Percentiles rank a stretch among this genome's conserved stretches.
Conservation (phyloP, 2,329 filamentous ascomycete species). For the Trichophyton rubrum region DNA sequence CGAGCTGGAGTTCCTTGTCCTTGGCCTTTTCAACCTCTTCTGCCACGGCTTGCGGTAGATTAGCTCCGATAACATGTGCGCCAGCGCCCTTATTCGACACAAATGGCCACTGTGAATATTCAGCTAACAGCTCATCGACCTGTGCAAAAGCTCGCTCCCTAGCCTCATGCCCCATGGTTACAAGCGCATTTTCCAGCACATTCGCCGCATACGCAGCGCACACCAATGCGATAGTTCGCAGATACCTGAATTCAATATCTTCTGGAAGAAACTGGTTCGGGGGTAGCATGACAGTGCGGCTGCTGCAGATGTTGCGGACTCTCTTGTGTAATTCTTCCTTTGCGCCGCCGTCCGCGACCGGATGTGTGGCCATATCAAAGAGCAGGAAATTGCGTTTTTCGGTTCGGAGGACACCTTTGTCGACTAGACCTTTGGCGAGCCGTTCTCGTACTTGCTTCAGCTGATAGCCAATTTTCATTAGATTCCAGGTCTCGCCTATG, state of each 20-base stretch:
- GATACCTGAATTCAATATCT: conserved; percentile 83
- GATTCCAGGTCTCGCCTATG: conserved; percentile 93
- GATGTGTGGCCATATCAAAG: conserved; percentile 99
- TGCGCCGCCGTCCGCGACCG: conserved; percentile 86
- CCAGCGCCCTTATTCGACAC: conserved; percentile 62
- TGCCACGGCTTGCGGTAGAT: conserved; percentile 71
- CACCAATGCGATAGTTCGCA: conserved; percentile 88
- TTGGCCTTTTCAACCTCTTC: conserved; percentile 80
- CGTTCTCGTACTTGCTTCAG: conserved; percentile 98
- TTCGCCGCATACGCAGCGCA: conserved; percentile 97
- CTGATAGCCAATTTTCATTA: conserved; percentile 99
- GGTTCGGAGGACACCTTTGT: conserved; percentile 95
- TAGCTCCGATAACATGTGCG: conserved; percentile 76
- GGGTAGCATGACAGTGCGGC: conserved; percentile 83
- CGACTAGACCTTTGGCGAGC: conserved; percentile 89
- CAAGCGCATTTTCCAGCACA: conserved; percentile 93
- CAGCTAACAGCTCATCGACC: conserved; percentile 86
- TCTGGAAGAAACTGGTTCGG: conserved; percentile 82
- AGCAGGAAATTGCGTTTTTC: conserved; percentile 99
- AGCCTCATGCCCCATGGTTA: conserved; percentile 84
- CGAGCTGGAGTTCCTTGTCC: conserved; percentile 90
- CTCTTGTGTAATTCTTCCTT: conserved; percentile 94
- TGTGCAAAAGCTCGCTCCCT: conserved; percentile 90
- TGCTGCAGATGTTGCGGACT: conserved; percentile 83
- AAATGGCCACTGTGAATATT: conserved; percentile 98